Conservation (phyloP, 768 basidiomycete species). For the Suillus subaureus region DNA sequence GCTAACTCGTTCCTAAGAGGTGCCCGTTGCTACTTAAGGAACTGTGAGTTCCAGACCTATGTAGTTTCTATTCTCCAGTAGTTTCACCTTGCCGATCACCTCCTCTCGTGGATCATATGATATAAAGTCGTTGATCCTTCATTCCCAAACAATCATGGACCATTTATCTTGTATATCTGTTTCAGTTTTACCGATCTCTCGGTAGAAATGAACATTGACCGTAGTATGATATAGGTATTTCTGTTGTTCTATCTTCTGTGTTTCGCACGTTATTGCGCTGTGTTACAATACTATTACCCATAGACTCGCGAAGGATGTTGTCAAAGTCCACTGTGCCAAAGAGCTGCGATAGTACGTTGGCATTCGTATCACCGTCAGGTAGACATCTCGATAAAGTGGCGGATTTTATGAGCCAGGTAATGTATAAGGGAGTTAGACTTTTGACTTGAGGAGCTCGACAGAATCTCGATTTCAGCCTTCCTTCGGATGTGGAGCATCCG, state of each 20-base stretch:
- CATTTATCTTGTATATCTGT: neutral
- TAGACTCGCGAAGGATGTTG: neutral
- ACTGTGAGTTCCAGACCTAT: neutral
- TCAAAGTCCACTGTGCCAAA: neutral
- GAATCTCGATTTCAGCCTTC: slow-evolving; percentile 91
- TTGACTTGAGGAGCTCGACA: slow-evolving; percentile 30
- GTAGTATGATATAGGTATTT: neutral
- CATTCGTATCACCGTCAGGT: slow-evolving; percentile 7
- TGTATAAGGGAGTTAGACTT: slow-evolving; percentile 23
- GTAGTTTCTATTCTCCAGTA: neutral
- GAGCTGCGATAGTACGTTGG: neutral
- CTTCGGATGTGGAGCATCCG: slow-evolving; percentile 79
- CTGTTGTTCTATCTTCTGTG: neutral
- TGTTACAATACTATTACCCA: neutral
- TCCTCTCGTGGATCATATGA: neutral
- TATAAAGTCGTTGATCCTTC: neutral
- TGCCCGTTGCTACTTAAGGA: neutral
- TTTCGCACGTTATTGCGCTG: neutral
- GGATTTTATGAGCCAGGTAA: slow-evolving; percentile 30
- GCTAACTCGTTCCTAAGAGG: neutral
- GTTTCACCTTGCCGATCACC: neutral
- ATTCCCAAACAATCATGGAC: neutral
- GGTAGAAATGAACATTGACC: neutral
- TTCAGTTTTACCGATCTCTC: neutral
- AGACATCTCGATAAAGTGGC: slow-evolving; percentile 30